phyloP scores from a whole-genome alignment of 495 filamentous ascomycete genomes.

The Tuber calosporum region DNA sequence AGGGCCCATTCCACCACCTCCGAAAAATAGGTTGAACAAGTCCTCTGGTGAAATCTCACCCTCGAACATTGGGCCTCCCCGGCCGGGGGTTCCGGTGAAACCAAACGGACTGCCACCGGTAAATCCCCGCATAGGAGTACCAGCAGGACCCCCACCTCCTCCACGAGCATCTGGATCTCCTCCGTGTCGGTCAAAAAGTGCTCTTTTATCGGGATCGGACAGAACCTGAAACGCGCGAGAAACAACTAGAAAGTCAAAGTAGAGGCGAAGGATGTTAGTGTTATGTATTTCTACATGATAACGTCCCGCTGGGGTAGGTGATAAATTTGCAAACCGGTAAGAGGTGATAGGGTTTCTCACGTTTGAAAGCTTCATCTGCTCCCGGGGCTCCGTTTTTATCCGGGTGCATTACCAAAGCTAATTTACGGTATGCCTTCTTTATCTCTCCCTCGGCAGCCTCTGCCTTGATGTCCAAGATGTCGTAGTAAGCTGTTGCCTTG shows the following conservation, averaged over 20 bases:
- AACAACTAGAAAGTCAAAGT: slow-evolving; percentile 58
- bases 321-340: not conserved
- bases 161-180: slow-evolving; percentile 87
- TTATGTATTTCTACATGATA: not conserved
- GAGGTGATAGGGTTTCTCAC: slow-evolving; percentile 46
- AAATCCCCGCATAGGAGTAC: slow-evolving; percentile 40
- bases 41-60: slow-evolving; percentile 96
- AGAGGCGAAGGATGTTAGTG: slow-evolving; percentile 9
- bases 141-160: slow-evolving; percentile 46
- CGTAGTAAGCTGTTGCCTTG: slow-evolving; percentile 78
- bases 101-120: slow-evolving; percentile 62
- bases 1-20: slow-evolving; percentile 59
- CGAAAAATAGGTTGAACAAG: slow-evolving; percentile 92
- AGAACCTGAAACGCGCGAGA: slow-evolving; percentile 87
- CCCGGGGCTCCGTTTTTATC: slow-evolving; percentile 98
- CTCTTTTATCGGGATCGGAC: slow-evolving; percentile 85
- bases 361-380: slow-evolving; percentile 94
- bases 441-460: slow-evolving; percentile 70
- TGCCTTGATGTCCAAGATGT: slow-evolving; percentile 62
- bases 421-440: slow-evolving; percentile 91
- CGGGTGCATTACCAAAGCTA: slow-evolving; percentile 81
- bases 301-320: not conserved
- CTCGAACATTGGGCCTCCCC: slow-evolving; percentile 54
- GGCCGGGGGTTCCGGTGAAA: slow-evolving; percentile 49
- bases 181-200: slow-evolving; percentile 77